Evolutionary conservation across 108 stramenopile genomes (phyloP), one percentile per base, ranked within the genome.

Genomic region (Chaetoceros tenuissimus): DNA sequence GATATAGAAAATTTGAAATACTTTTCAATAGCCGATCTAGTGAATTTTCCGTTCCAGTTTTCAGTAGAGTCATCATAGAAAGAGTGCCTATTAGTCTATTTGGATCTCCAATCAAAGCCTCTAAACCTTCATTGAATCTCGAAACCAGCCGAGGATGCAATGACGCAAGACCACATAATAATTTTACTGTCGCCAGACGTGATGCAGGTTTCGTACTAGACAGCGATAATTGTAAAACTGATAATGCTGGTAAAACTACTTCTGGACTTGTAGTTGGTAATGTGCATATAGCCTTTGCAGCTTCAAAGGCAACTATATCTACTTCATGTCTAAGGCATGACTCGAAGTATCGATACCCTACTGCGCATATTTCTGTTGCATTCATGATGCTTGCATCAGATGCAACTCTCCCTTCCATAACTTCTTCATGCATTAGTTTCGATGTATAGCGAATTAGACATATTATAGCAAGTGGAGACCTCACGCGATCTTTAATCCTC

Each of bases 291-390:
- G 85, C 83, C 20, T 76, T 44, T 8, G 91, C 91, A 13, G 91
- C 91, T 63, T 92, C 91, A 59, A 78, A 83, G 20, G 82, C 67
- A 20, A 92, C 87, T 74, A 87, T 86, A 59, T 88, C 82, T 18
- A 51, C 44, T 31, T 54, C 28, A 67, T 87, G 76, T 18, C 72
- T 46, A 18, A 80, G 64, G 55, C 75, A 80, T 16, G 43, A 23
- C 48, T 80, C 77, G 13, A 87, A 46, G 48, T 80, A 87, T 28
- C 66, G 61, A 66, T 84, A 92, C 16, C 84, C 81, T 0, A 55
- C 57, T 3, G 56, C 34, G 1, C 75, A 75, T 46, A 80, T 57
- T 24, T 75, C 52, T 16, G 73, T 53, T 24, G 24, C 55, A 40
- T 63, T 22, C 2, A 27, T 27, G 3, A 48, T 46, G 49, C 31